Conservation (phyloP, 2,329 filamentous ascomycete genomes). For the Zasmidium citrigriseum region DNA sequence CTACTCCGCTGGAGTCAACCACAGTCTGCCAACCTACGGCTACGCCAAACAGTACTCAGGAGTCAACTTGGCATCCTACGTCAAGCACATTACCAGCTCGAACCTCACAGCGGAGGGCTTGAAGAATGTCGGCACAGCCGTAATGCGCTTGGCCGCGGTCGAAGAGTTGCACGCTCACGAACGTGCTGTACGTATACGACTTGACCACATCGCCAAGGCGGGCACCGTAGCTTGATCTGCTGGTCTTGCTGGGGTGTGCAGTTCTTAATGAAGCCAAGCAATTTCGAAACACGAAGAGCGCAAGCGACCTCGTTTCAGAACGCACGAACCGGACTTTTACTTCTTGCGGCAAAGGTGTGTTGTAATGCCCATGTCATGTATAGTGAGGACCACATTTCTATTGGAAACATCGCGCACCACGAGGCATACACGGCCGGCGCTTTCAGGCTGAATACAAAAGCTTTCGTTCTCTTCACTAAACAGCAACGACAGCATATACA, state of each 20-base stretch:
- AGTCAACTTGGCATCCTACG: conserved; percentile 91
- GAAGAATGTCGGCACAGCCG: conserved; percentile 79
- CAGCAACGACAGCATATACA: background rate
- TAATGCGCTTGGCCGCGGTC: conserved; percentile 93
- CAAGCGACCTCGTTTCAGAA: background rate
- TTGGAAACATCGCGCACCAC: background rate
- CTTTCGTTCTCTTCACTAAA: too few relatives aligned
- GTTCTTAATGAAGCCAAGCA: background rate
- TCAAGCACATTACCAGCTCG: conserved; percentile 97
- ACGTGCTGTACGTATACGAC: conserved; percentile 66
- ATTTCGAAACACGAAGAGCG: background rate
- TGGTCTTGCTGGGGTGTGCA: background rate
- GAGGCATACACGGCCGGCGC: background rate
- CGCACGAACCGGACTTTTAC: background rate
- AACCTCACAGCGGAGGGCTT: conserved; percentile 85
- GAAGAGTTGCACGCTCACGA: conserved; percentile 94
- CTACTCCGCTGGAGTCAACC: conserved; percentile 97
- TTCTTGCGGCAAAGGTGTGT: background rate
- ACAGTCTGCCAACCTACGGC: conserved; percentile 93
- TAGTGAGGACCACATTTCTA: background rate
- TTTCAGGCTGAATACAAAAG: background rate
- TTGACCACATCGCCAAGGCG: conserved; percentile 39
- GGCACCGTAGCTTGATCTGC: background rate
- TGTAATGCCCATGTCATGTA: background rate
- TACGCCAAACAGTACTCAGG: conserved; percentile 99